These are phyloP conservation scores for Inga oerstediana DNA, from an alignment of 306 rosid species.

Conservation along the genomic window DNA sequence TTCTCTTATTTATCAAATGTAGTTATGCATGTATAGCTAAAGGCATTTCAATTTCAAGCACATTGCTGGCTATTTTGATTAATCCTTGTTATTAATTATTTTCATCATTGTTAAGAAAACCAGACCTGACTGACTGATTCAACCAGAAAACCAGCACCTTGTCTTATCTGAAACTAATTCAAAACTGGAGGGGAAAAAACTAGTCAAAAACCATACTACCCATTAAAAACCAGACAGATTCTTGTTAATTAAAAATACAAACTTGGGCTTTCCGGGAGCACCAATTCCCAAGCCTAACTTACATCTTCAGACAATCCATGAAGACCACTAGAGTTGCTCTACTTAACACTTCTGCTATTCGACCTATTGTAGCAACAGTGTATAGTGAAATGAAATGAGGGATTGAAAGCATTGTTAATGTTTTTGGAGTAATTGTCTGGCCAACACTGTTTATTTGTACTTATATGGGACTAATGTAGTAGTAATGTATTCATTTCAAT, in stretches of 20 bases:
- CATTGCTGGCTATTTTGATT: neutral
- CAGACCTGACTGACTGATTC: neutral
- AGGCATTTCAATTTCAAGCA: neutral
- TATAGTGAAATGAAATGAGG: neutral
- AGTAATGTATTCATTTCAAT: slow-evolving; percentile 23
- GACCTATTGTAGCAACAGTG: neutral
- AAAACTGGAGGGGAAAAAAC: neutral
- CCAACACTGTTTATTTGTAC: neutral
- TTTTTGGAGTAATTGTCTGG: neutral
- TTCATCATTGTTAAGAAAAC: neutral
- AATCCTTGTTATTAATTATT: neutral
- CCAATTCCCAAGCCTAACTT: neutral
- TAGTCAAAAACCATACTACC: neutral
- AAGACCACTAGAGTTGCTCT: neutral
- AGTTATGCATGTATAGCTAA: neutral
- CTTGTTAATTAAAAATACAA: neutral
- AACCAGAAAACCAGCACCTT: neutral
- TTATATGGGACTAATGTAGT: slow-evolving; percentile 24
- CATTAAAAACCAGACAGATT: neutral
- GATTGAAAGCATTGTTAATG: neutral
- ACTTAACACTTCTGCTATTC: neutral
- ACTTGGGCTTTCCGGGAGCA: neutral
- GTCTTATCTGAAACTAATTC: neutral
- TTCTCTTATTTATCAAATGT: neutral
- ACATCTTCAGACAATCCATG: neutral